Base-by-base conservation (phyloP, 2,329 filamentous ascomycete species). In the Neonectria ditissima region DNA sequence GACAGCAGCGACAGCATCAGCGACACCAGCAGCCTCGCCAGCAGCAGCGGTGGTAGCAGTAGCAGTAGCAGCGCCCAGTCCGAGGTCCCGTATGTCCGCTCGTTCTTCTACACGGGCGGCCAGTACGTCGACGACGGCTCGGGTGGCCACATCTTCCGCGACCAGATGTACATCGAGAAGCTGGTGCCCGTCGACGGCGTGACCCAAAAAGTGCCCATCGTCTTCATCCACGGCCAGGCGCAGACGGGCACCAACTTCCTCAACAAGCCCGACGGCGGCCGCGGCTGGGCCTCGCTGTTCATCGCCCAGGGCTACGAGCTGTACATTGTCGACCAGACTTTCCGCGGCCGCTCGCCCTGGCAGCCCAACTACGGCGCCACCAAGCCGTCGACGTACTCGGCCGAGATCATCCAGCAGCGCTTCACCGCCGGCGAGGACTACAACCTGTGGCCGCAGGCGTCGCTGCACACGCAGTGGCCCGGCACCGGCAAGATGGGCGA, bases 121-220 rank as follows among this genome's bases (percentile, higher is more conserved):
- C 50, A 26, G 4, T 72, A 72, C n/a, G 70, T 68, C 10, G 53
- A 69, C 26, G 66, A 72, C 41, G 70, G 60, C 6, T 34, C 67
- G 1, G 68, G 65, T 0, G 66, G 68, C 1, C 70, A 69, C 54
- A 45, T 72, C 18, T 69, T 72, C 44, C 63, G 57, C 6, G 70
- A 69, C 26, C 70, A 72, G 30, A 72, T 72, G 70, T 72, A 72
- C 18, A 66, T 72, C 18, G 70, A 72, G 57, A 71, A 71, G 45
- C 56, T 72, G 9, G 45, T 55, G 2, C 68, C 70, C 0, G 45
- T 44, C 4, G 55, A 24, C 4, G 70, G 68, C 7, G 51, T 39
- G 18, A 58, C 34, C 26, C 62, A 66, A n/a, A 41, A 62, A 1
- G 54, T 59, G 8, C 70, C 70, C 1, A 69, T 72, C 4, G 68